Percentiles rank a stretch among this genome's conserved stretches.
These are phyloP conservation scores for Trichoderma orchidacearum DNA, from an alignment of 495 filamentous ascomycete species.

Conservation along the genomic window DNA sequence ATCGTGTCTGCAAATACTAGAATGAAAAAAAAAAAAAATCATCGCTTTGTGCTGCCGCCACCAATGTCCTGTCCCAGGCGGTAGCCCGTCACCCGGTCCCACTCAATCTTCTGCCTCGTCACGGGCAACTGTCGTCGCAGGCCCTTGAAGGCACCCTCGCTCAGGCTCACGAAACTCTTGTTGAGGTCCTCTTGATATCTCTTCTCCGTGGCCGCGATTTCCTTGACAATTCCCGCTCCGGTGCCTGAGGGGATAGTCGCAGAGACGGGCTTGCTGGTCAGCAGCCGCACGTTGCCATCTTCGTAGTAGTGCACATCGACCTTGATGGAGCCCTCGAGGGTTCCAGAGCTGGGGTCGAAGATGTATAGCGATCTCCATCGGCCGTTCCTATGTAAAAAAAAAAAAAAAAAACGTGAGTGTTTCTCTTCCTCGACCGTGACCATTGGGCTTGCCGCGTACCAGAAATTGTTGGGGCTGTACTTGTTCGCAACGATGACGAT, in stretches of 20 bases:
- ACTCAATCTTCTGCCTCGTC: constrained; percentile 97
- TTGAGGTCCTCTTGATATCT: constrained; percentile 96
- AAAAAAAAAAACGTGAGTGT: neutral
- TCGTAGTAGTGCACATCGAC: constrained; percentile 99
- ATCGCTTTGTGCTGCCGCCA: constrained; percentile 35
- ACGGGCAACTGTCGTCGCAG: constrained; percentile 87
- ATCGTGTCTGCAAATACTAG: neutral
- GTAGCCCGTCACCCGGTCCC: constrained; percentile 98
- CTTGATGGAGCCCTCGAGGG: constrained; percentile 53
- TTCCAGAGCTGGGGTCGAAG: constrained; percentile 49
- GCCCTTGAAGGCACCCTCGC: constrained; percentile 89
- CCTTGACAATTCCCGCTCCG: constrained; percentile 53
- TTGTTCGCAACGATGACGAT: constrained; percentile 85
- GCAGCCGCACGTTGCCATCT: constrained; percentile 90
- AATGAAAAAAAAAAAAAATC: constrained; percentile 2
- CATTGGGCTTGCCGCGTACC: constrained; percentile 36
- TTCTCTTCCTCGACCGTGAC: neutral
- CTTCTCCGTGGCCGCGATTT: constrained; percentile 68
- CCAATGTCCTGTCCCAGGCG: constrained; percentile 63
- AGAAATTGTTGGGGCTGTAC: constrained; percentile 95
- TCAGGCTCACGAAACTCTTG: constrained; percentile 70
- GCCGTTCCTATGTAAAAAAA: constrained; percentile 54
- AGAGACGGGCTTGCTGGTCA: constrained; percentile 64
- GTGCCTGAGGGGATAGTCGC: constrained; percentile 43
- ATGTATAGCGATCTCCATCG: constrained; percentile 87